phyloP scores from a whole-genome alignment of 257 asterid genomes.

The Marsdenia floribunda region DNA sequence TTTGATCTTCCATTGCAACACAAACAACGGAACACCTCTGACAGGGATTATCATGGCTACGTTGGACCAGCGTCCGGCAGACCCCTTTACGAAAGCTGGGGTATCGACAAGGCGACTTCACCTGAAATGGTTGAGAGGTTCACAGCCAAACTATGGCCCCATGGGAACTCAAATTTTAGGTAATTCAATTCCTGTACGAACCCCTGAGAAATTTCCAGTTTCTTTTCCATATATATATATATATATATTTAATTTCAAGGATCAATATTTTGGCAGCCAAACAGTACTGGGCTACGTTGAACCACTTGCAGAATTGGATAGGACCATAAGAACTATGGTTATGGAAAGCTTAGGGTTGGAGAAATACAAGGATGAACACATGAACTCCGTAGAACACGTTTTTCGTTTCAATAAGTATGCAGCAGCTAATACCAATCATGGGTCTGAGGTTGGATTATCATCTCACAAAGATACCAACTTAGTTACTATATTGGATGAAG shows the following conservation, averaged over 20 bases:
- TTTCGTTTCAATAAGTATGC: not conserved
- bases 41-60: conserved; percentile 38
- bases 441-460: not conserved
- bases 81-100: conserved; percentile 44
- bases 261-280: not conserved
- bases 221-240: too few species aligned
- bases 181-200: not conserved
- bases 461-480: not conserved
- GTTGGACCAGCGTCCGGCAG: conserved; percentile 31
- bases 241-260: not conserved
- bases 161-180: conserved; percentile 36
- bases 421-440: not conserved
- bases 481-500: not conserved
- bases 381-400: not conserved
- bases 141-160: conserved; percentile 39
- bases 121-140: conserved; percentile 23
- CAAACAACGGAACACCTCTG: conserved; percentile 29
- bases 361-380: not conserved
- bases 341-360: too few species aligned
- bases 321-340: not conserved
- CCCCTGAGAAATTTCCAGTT: too few species aligned
- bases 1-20: conserved; percentile 36
- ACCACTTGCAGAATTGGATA: not conserved
- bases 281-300: not conserved
- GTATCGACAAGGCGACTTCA: conserved; percentile 33